Evolutionary conservation across 352 stramenopile species (phyloP).

Genomic region (Globisporangium emineosum): DNA sequence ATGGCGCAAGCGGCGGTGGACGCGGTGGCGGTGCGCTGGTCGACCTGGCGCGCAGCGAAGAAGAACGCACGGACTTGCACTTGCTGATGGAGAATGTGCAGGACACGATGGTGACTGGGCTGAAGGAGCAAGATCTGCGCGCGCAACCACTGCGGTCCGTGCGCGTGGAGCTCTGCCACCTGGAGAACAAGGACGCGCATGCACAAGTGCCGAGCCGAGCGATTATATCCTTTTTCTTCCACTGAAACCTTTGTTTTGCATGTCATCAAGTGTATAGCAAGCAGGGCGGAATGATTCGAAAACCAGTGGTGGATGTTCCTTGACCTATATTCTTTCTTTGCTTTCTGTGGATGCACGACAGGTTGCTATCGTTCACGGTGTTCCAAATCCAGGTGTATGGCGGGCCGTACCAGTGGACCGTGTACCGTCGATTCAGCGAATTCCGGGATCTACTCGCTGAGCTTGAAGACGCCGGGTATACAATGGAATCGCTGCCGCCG

Average conservation of each 20-base stretch:
- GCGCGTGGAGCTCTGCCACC: slow-evolving; percentile 78
- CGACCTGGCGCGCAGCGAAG: slow-evolving; percentile 36
- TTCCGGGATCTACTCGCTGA: slow-evolving; percentile 58
- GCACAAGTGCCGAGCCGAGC: slow-evolving; percentile 67
- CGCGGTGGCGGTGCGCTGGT: slow-evolving; percentile 3
- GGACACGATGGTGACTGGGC: slow-evolving; percentile 72
- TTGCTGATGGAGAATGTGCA: slow-evolving; percentile 81
- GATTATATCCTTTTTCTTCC: slow-evolving; percentile 33
- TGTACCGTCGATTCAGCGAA: slow-evolving; percentile 85
- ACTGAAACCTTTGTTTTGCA: slow-evolving; percentile 8
- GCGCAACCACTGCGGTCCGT: slow-evolving; percentile 76
- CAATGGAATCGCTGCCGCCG: slow-evolving; percentile 54
- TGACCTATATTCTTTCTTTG: slow-evolving; percentile 11
- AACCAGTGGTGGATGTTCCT: slow-evolving; percentile 12
- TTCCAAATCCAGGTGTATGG: slow-evolving; percentile 84
- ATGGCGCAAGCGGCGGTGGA: slow-evolving; percentile 9
- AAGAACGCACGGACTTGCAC: slow-evolving; percentile 70
- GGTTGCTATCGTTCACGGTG: slow-evolving; percentile 77
- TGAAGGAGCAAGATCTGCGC: slow-evolving; percentile 65
- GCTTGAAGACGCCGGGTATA: slow-evolving; percentile 45
- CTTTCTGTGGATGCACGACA: slow-evolving; percentile 33
- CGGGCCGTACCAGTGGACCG: slow-evolving; percentile 81
- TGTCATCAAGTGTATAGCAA: slow-evolving; percentile 2
- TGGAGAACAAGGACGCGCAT: slow-evolving; percentile 87
- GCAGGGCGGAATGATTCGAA: slow-evolving; percentile 2